Percentiles rank a stretch among this genome's conserved stretches.
Conservation (phyloP, 2,329 filamentous ascomycete genomes). For the Pseudopyricularia cyperi region DNA sequence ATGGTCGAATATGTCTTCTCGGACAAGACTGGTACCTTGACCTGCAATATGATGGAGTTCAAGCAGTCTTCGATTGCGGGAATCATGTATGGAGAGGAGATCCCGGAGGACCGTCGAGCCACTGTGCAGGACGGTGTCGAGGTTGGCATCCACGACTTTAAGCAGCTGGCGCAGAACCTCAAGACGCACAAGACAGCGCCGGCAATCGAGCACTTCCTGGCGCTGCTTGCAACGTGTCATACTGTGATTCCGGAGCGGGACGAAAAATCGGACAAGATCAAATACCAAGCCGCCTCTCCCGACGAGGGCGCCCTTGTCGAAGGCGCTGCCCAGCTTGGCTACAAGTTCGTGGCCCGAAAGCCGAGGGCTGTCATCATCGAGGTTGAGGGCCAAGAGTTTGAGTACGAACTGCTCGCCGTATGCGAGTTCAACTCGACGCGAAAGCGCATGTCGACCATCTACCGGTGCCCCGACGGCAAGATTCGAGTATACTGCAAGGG, state of each 20-base stretch:
- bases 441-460: constrained; percentile 97
- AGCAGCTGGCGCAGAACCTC: constrained; percentile 58
- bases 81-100: constrained; percentile 83
- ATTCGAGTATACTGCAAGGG: constrained; percentile 92
- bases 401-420: constrained; percentile 90
- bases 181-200: constrained; percentile 36
- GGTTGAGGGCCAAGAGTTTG: constrained; percentile 55
- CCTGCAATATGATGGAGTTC: constrained; percentile 96
- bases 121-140: constrained; percentile 66
- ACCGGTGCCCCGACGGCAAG: constrained; percentile 90
- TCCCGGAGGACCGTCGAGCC: constrained; percentile 79
- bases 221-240: constrained; percentile 80
- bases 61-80: constrained; percentile 88
- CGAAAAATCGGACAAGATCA: constrained; percentile 69
- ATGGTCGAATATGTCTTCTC: constrained; percentile 99
- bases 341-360: constrained; percentile 82
- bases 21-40: constrained; percentile 82
- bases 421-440: constrained; percentile 98
- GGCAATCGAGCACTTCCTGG: constrained; percentile 67
- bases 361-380: constrained; percentile 78
- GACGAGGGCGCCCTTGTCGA: constrained; percentile 96
- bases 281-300: constrained; percentile 94
- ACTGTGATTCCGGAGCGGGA: constrained; percentile 90
- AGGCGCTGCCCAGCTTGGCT: constrained; percentile 74
- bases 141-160: constrained; percentile 74